Evolutionary conservation across 192 early-diverging fungal genomes (phyloP), one percentile per base, ranked within the genome.

Genomic region (Coemansia javaensis): DNA sequence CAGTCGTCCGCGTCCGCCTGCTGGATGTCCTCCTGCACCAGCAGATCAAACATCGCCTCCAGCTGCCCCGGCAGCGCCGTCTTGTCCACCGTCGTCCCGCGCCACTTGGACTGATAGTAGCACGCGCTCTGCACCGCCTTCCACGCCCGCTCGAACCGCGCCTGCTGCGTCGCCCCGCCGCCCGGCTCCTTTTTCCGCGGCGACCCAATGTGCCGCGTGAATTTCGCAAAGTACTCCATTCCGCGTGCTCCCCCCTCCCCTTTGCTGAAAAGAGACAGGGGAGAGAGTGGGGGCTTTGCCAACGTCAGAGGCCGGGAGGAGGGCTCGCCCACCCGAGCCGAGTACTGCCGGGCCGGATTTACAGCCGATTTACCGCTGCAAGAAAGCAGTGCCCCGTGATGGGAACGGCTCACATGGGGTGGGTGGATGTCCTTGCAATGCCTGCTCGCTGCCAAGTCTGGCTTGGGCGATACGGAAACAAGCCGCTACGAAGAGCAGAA

Each of bases 21-120:
- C 34, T 51, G 58, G 25, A 74, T 74, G 44, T 89, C 86, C 77
- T 96, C 93, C 63, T 91, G 89, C 6, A 92, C 85, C 13, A 96
- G 75, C 42, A 93, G 68, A 61, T 92, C 89, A 5, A 91, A 83
- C 85, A 96, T 93, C 27, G 77, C 68, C 46, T 85, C 80, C 40
- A 96, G 77, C 28, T 83, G 77, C 17, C 41, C 39, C 27, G 86
- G 83, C 69, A 96, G 87, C 37, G 85, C 84, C 13, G 90, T 96
- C 37, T 86, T 82, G 15, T 77, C 68, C 11, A 90, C 82, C 27
- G 70, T 50, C 16, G 40, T 59, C 16, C 44, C 67, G 6, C 53
- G 67, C 56, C 58, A 57, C 49, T 67, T 70, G 25, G 63, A 58
- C 49, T 77, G 75, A 47, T 65, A 65, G 49, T 56, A 57, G 44